Evolutionary conservation across 2,329 filamentous ascomycete genomes (phyloP), one percentile per base, ranked within the genome.

Genomic region (Sclerotinia subarctica): DNA sequence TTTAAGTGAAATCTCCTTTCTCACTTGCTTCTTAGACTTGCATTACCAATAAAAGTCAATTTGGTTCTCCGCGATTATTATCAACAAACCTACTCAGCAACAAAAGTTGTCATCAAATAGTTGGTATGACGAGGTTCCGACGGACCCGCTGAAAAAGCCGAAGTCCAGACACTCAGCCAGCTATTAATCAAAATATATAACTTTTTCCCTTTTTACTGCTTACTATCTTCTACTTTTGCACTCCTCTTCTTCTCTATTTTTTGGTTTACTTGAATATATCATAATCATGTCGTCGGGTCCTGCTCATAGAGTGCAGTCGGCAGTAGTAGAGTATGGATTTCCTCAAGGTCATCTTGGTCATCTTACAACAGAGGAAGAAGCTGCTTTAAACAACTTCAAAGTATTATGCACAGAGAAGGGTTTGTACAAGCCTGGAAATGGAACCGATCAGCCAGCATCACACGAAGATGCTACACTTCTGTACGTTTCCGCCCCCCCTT

Each of bases 301-400:
- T 46, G 74, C 74, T 17, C 75, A 76, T 69, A 71, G 76, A 72
- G 76, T 78, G 35, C 72, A 76, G 58, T 76, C 73, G 42, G 76
- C 77, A 5, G 73, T 74, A 44, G 73, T 74, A 38, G 81, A 82
- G 54, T 76, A 81, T 72, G 84, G 83, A 71, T 94, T 90, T 78
- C 91, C 91, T 2, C 81, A 85, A 60, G 93, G 92, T n/a, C 93
- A 96, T 78, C 81, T 94, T 57, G 90, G 92, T 60, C 90, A 94
- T 79, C 83, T 97, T 69, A 91, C 82, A 35, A 81, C 84, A 26
- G 82, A 86, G 63, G 91, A 97, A 80, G 84, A 88, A 72, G 80
- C 83, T 42, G 87, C 89, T 24, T 83, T 97, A 63, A 78, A 80
- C 32, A 83, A 86, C 53, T 96, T 97, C 84, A 96, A 94, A 81